These are phyloP conservation scores for Astrephomene gubernaculifera DNA, from an alignment of 139 green algal species.

Conservation along the genomic window DNA sequence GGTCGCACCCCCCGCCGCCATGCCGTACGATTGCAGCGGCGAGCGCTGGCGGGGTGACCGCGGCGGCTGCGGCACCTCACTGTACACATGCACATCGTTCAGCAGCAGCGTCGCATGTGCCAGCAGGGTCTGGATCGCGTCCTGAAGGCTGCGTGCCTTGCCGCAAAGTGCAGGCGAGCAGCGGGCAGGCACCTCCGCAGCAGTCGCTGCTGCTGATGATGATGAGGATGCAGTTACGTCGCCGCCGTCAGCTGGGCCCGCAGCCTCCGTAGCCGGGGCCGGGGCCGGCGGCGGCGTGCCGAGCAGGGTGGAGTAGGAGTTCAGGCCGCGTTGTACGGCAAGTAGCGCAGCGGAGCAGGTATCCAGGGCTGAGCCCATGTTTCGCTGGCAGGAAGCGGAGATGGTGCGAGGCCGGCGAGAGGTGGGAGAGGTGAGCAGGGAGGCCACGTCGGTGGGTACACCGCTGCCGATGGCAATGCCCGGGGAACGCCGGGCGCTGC, in stretches of 20 bases:
- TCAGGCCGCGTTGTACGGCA: background rate
- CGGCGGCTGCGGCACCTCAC: constrained; percentile 8
- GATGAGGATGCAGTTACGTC: background rate
- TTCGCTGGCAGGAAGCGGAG: background rate
- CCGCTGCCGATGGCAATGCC: too few relatives aligned
- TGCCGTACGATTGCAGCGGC: background rate
- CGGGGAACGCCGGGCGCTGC: background rate
- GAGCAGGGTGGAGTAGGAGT: constrained; percentile 10
- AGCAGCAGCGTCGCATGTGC: constrained; percentile 61
- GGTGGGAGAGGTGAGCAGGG: constrained; percentile 1
- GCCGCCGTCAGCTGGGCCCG: background rate
- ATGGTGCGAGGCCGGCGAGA: background rate
- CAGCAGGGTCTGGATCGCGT: constrained; percentile 60
- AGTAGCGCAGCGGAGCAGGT: constrained; percentile 6
- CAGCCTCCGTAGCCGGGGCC: too few relatives aligned
- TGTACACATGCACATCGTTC: constrained; percentile 47
- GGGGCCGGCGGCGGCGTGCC: background rate
- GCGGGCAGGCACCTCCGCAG: background rate
- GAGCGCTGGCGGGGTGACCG: background rate
- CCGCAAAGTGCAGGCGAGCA: constrained; percentile 38
- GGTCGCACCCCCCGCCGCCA: background rate
- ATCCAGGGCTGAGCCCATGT: constrained; percentile 26
- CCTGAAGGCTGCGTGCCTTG: constrained; percentile 66
- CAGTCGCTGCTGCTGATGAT: background rate
- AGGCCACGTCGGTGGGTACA: constrained; percentile 23